Percentiles rank a stretch among this genome's conserved stretches.
These are phyloP conservation scores for Oryza coarctata DNA, from an alignment of 176 grass and related monocot species.

Conservation along the genomic window DNA sequence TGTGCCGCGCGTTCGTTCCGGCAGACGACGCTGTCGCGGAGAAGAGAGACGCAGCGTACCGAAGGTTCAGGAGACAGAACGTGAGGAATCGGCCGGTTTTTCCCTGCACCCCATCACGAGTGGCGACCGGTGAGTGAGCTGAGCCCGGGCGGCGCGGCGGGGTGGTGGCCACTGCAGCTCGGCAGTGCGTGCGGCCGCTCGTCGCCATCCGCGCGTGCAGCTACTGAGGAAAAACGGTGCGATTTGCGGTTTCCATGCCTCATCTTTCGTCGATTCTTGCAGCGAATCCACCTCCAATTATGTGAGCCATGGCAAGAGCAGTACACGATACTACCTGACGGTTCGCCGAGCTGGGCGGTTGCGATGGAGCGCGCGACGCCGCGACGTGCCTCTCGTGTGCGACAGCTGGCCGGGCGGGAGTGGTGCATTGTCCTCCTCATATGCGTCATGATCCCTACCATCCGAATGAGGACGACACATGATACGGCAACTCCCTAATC, in stretches of 20 bases:
- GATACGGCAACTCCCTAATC: neutral
- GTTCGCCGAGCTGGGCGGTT: neutral
- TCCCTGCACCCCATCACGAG: neutral
- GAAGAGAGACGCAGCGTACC: neutral
- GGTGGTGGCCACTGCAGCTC: neutral
- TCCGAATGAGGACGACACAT: neutral
- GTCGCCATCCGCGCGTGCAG: neutral
- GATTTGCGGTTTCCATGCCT: neutral
- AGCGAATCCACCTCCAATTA: neutral
- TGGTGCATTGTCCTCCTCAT: neutral
- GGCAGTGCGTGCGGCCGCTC: neutral
- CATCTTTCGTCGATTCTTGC: neutral
- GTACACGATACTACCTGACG: too few species aligned
- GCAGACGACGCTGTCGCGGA: neutral
- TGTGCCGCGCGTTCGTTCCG: neutral
- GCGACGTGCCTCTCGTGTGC: neutral
- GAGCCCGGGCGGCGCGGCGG: neutral
- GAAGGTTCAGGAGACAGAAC: neutral
- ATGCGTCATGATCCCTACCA: neutral
- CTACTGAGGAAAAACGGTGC: neutral
- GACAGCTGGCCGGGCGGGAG: neutral
- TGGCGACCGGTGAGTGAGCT: neutral
- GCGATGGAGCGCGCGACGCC: neutral
- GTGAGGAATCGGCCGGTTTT: neutral
- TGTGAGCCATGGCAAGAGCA: too few species aligned